Base-by-base conservation (phyloP, 2,329 filamentous ascomycete species). In the Lecanicillium sp. region DNA sequence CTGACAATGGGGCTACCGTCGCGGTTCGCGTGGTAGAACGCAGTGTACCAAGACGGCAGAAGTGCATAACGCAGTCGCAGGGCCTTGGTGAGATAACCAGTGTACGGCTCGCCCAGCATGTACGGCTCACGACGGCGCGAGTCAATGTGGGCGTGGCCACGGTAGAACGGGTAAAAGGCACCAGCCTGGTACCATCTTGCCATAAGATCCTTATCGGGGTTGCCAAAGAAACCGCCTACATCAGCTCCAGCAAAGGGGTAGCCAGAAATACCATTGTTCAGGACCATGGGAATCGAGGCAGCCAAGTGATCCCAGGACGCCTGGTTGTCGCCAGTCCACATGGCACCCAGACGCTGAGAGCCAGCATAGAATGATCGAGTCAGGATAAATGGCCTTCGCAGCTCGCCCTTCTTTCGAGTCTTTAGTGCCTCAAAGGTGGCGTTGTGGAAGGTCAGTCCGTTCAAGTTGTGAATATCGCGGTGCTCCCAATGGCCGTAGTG, bases 281-380 rank as follows among this genome's bases (percentile, higher is more conserved):
- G 69, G 17, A 95, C 71, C 92, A 98, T 98, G 17, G 92, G 90
- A 28, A 96, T 77, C 2, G 88, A 84, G 1, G 81, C 85, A n/a
- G 80, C 85, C 13, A 98, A 74, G 55, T 97, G 89, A 14, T 81
- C 79, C 92, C 92, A 98, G 17, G 77, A 81, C 10, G 92, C 92
- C 59, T 92, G 85, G 65, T 98, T 98, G 58, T 98, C 92, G 44
- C 92, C 92, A 15, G 92, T 98, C 92, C 92, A 98, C 89, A 96
- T 96, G 43, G 92, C 90, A 46, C 87, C 87, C 30, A 87, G 68
- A 41, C 90, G 81, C 64, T 98, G 92, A 40, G 85, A 88, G 27
- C 92, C 92, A 11, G 90, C 78, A 57, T 82, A 98, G 68, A 94
- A 98, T 1, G 89, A 84, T 22, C 92, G 84, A 1, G 92, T 98